Conservation (phyloP, 2,329 filamentous ascomycete species). For the Xylaria sp. region DNA sequence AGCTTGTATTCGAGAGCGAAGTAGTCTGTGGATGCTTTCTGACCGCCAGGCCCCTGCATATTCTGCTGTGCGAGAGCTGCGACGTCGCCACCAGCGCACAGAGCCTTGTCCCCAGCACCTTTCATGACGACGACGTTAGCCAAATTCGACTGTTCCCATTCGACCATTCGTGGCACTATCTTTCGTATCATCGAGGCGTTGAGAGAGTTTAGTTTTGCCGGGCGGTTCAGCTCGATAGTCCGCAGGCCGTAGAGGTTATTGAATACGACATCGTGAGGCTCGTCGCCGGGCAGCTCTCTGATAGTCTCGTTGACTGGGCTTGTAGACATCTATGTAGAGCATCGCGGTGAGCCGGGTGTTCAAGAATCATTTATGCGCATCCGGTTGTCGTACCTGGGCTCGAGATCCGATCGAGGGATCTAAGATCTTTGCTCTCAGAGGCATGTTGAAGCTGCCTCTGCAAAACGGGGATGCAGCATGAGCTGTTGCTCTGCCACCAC, state of each 20-base stretch:
- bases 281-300: constrained; percentile 73
- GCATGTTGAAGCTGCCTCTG: constrained; percentile 70
- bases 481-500: constrained; percentile 63
- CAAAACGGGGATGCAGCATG: constrained; percentile 57
- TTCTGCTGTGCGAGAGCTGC: constrained; percentile 80
- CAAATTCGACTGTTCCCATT: constrained; percentile 95
- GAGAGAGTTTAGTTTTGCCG: constrained; percentile 89
- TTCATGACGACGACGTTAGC: constrained; percentile 94
- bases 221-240: constrained; percentile 93
- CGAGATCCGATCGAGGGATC: constrained; percentile 66
- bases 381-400: constrained; percentile 58
- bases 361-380: neutral
- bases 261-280: constrained; percentile 92
- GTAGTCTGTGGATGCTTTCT: constrained; percentile 81
- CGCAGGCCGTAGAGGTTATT: constrained; percentile 88
- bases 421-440: constrained; percentile 80
- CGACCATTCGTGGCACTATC: constrained; percentile 86
- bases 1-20: constrained; percentile 96
- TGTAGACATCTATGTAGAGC: constrained; percentile 53
- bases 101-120: constrained; percentile 83
- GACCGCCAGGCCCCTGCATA: constrained; percentile 72
- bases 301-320: constrained; percentile 47
- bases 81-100: constrained; percentile 96
- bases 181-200: constrained; percentile 96
- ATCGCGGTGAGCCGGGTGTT: constrained; percentile 2